Evolutionary conservation across 495 filamentous ascomycete genomes (phyloP).

Genomic region (Aspergillus kassunensis): DNA sequence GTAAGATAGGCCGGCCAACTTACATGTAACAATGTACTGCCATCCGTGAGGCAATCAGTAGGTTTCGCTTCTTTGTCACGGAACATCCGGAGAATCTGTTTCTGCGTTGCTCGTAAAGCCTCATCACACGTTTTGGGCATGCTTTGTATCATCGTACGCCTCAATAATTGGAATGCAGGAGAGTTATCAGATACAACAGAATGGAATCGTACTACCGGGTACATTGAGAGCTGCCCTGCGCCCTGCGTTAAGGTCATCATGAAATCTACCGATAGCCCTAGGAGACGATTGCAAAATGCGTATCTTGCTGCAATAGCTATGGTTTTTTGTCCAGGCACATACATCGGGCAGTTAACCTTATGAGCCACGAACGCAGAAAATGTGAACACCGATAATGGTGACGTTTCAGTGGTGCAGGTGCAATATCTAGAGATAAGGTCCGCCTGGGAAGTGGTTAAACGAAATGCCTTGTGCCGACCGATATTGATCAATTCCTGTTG

Average conservation of each 20-base stretch:
- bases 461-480: no score
- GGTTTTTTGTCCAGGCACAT: background rate
- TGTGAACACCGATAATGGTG: background rate
- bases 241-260: background rate
- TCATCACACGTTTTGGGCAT: background rate
- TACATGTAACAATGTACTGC: background rate
- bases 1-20: background rate
- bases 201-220: background rate
- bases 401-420: background rate
- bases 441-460: no score
- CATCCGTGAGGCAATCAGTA: background rate
- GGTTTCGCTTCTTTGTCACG: background rate
- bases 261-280: background rate
- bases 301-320: background rate
- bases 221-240: background rate
- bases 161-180: background rate
- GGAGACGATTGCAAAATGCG: background rate
- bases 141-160: background rate
- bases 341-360: background rate
- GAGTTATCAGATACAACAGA: background rate
- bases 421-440: background rate
- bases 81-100: background rate
- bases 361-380: background rate
- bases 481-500: no score
- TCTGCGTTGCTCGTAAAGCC: background rate